Evolutionary conservation across 164 flowering plant species (phyloP).

Genomic region (Buxus sempervirens): DNA sequence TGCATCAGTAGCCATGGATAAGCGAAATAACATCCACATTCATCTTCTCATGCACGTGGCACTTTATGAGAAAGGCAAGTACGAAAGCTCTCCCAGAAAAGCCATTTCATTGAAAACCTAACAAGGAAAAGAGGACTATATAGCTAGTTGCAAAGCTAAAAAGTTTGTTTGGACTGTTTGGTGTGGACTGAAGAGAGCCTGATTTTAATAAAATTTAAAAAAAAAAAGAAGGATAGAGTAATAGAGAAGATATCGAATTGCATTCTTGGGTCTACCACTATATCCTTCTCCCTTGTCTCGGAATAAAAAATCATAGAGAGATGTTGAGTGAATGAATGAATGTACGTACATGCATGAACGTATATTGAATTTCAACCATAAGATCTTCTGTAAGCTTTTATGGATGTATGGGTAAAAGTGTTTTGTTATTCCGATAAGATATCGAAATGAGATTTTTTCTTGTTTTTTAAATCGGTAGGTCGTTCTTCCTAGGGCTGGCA

Average conservation of each 20-base stretch:
- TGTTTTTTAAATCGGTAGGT: no score
- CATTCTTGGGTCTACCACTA: constrained; percentile 16
- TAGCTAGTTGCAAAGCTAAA: background rate
- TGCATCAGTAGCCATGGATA: no score
- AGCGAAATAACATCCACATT: no score
- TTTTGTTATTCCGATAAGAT: background rate
- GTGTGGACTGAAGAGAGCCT: background rate
- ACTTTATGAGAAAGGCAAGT: no score
- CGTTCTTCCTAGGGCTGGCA: no score
- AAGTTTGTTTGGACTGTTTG: background rate
- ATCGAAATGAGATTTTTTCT: background rate
- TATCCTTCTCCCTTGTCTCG: constrained; percentile 13
- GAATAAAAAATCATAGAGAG: constrained; percentile 6
- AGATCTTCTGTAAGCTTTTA: background rate
- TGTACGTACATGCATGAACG: constrained; percentile 1
- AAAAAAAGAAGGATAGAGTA: no score
- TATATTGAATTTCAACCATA: constrained; percentile 14
- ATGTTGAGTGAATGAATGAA: background rate
- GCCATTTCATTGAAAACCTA: constrained; percentile 1
- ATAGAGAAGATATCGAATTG: background rate
- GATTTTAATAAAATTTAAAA: no score
- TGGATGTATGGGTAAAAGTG: constrained; percentile 11
- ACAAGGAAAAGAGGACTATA: background rate
- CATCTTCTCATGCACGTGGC: no score
- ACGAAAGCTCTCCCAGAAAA: no score